These are phyloP conservation scores for Sclerotinia minor DNA, from an alignment of 2,329 filamentous ascomycete genomes.

Conservation along the genomic window DNA sequence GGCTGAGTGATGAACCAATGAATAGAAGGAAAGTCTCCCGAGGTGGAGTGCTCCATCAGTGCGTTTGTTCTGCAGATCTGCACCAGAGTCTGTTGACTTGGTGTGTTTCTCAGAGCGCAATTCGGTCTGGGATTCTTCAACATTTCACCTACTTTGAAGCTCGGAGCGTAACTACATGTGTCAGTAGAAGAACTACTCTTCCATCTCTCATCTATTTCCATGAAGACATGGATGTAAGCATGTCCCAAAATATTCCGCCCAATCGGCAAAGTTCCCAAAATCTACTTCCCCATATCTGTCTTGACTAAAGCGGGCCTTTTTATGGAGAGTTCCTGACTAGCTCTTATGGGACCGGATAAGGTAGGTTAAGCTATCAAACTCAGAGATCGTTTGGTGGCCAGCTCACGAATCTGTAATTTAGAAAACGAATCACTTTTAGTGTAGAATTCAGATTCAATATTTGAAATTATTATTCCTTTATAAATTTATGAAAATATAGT, in stretches of 20 bases:
- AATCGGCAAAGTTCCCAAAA: constrained; percentile 19
- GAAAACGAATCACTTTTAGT: too few species aligned
- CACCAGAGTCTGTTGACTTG: not conserved
- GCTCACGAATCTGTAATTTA: too few species aligned
- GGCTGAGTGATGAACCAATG: not conserved
- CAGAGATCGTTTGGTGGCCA: too few species aligned
- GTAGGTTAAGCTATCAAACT: constrained; percentile 12
- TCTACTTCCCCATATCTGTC: not conserved
- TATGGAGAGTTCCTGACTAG: not conserved
- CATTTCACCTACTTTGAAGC: not conserved
- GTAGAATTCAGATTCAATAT: too few species aligned
- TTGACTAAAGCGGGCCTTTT: not conserved
- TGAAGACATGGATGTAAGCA: not conserved
- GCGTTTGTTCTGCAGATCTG: not conserved
- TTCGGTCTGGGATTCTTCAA: not conserved
- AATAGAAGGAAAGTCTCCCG: constrained; percentile 6
- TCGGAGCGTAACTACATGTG: not conserved
- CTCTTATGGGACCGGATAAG: not conserved
- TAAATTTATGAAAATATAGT: too few species aligned
- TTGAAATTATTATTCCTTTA: too few species aligned
- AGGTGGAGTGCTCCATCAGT: not conserved
- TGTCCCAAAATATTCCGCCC: not conserved
- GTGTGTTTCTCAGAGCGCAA: not conserved
- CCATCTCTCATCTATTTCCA: not conserved
- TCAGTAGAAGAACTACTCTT: not conserved